Percentiles rank a stretch among this genome's conserved stretches.
Conservation (phyloP, 2,329 filamentous ascomycete species). For the Penicillium sumatraense region DNA sequence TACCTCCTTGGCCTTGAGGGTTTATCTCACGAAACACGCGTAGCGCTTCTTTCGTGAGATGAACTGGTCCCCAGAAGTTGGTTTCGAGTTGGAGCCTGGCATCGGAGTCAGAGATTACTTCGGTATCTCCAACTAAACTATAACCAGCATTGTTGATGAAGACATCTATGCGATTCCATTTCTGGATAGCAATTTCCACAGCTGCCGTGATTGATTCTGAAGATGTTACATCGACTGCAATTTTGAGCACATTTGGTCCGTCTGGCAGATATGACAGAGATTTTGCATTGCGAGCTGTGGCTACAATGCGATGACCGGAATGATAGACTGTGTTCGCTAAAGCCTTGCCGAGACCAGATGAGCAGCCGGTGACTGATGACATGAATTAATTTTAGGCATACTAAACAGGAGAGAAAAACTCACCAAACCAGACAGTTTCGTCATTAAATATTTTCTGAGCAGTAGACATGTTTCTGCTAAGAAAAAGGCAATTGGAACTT, state of each 20-base stretch:
- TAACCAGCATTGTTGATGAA: constrained; percentile 68
- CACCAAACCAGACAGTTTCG: constrained; percentile 13
- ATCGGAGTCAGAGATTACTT: constrained; percentile 55
- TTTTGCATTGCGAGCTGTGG: constrained; percentile 51
- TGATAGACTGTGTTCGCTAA: constrained; percentile 47
- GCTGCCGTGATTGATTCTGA: constrained; percentile 28
- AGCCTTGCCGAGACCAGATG: constrained; percentile 52
- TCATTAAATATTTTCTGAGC: not conserved
- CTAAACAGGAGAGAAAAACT: too few species aligned
- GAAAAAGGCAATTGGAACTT: not conserved
- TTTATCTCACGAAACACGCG: constrained; percentile 30
- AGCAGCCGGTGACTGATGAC: constrained; percentile 53
- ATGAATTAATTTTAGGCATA: not conserved
- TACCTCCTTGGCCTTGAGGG: constrained; percentile 47
- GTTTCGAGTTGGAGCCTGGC: constrained; percentile 61
- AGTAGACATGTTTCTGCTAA: not conserved
- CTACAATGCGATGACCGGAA: constrained; percentile 48
- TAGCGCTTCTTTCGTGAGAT: constrained; percentile 50
- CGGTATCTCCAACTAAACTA: constrained; percentile 58
- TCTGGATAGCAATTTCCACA: constrained; percentile 46
- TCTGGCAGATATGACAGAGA: constrained; percentile 50
- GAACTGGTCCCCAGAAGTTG: constrained; percentile 63
- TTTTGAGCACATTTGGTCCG: constrained; percentile 33
- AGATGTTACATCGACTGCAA: constrained; percentile 12
- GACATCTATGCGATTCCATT: constrained; percentile 62